phyloP scores from a whole-genome alignment of 1,284 basidiomycete species.

The Porphyrellus sp. region DNA sequence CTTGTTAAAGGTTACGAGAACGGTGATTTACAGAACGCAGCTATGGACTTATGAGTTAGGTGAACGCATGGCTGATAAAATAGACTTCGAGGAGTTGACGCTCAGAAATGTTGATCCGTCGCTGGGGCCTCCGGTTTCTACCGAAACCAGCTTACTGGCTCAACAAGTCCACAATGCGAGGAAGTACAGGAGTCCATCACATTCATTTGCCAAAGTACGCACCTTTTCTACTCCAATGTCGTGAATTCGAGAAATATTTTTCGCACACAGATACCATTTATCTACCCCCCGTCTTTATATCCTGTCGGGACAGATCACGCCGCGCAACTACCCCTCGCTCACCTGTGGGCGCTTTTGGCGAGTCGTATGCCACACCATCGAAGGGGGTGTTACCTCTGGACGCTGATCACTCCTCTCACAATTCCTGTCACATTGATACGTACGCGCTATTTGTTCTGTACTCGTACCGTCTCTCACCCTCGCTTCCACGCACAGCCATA shows the following conservation, averaged over 20 bases:
- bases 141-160: constrained; percentile 9
- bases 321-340: constrained; percentile 42
- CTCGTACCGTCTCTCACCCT: constrained; percentile 1
- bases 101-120: constrained; percentile 68
- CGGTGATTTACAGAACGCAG: constrained; percentile 35
- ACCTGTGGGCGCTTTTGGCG: constrained; percentile 51
- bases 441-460: constrained; percentile 38
- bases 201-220: constrained; percentile 8
- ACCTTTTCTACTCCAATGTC: background rate
- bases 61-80: constrained; percentile 61
- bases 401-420: constrained; percentile 62
- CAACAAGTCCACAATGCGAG: constrained; percentile 19
- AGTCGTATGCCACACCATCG: constrained; percentile 60
- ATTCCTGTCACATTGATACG: constrained; percentile 72
- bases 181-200: constrained; percentile 3
- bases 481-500: constrained; percentile 46
- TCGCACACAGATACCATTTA: constrained; percentile 54
- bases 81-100: constrained; percentile 75
- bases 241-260: background rate
- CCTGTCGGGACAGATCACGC: constrained; percentile 18
- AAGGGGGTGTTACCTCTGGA: constrained; percentile 63
- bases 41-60: constrained; percentile 58
- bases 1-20: background rate
- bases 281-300: constrained; percentile 60
- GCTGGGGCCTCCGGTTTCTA: constrained; percentile 48